Evolutionary conservation across 495 filamentous ascomycete species (phyloP).

Genomic region (Tetracladium marchalianum): DNA sequence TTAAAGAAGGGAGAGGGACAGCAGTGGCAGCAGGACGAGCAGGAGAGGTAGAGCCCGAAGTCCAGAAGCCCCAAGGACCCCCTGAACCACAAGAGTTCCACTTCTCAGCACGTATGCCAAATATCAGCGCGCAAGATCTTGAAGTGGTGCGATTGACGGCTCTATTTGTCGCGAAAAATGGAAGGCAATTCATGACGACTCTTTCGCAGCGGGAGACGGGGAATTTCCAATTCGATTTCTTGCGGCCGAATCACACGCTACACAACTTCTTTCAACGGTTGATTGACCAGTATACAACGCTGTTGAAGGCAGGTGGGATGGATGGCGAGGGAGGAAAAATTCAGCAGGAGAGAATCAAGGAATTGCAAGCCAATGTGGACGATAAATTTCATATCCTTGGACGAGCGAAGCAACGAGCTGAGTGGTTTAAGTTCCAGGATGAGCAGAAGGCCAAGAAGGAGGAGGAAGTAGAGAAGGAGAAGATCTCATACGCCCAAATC

Average conservation of each 20-base stretch:
- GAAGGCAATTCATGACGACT: slow-evolving; percentile 79
- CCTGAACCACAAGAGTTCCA: slow-evolving; percentile 80
- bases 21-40: slow-evolving; percentile 67
- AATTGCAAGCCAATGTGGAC: slow-evolving; percentile 65
- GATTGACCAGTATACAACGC: slow-evolving; percentile 87
- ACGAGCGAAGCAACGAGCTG: slow-evolving; percentile 71
- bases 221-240: slow-evolving; percentile 95
- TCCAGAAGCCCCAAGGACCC: slow-evolving; percentile 70
- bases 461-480: slow-evolving; percentile 77
- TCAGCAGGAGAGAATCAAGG: slow-evolving; percentile 57
- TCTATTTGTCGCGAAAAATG: slow-evolving; percentile 82
- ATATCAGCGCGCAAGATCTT: slow-evolving; percentile 89
- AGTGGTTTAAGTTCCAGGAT: slow-evolving; percentile 78
- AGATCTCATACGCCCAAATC: slow-evolving; percentile 77
- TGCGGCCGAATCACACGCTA: slow-evolving; percentile 88
- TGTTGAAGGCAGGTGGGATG: slow-evolving; percentile 61
- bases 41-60: slow-evolving; percentile 47
- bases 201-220: slow-evolving; percentile 78
- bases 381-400: slow-evolving; percentile 74
- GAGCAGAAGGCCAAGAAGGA: slow-evolving; percentile 83
- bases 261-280: slow-evolving; percentile 89
- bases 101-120: slow-evolving; percentile 96
- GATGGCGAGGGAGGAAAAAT: slow-evolving; percentile 55
- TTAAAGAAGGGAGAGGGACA: slow-evolving; percentile 73
- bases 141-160: slow-evolving; percentile 88